These are phyloP conservation scores for Hibiscus mutabilis DNA, from an alignment of 345 rosid genomes.

Conservation along the genomic window DNA sequence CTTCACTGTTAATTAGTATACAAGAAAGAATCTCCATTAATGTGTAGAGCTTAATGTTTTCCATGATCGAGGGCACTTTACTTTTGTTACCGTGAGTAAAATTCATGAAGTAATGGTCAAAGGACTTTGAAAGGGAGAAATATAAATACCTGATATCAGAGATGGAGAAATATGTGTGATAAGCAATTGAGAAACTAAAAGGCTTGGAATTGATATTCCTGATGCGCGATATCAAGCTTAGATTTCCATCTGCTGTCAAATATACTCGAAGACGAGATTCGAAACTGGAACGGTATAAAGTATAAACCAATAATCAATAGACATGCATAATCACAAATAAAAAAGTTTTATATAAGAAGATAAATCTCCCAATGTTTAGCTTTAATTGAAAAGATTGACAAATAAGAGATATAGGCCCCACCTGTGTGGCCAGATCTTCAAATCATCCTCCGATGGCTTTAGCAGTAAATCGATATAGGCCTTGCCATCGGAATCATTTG, in stretches of 20 bases:
- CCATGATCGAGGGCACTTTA: no score
- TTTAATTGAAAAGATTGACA: no score
- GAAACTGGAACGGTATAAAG: constrained; percentile 50
- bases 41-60: background rate
- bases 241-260: constrained; percentile 57
- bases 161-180: constrained; percentile 70
- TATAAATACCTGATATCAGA: constrained; percentile 70
- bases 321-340: background rate
- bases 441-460: constrained; percentile 73
- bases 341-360: background rate
- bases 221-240: constrained; percentile 70
- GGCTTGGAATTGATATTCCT: constrained; percentile 85
- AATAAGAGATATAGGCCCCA: constrained; percentile 6
- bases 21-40: background rate
- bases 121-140: no score
- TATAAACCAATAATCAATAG: background rate
- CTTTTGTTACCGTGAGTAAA: no score
- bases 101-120: no score
- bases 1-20: constrained; percentile 54
- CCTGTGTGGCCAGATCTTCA: constrained; percentile 89
- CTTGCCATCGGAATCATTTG: constrained; percentile 44
- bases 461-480: constrained; percentile 64
- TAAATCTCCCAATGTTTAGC: background rate
- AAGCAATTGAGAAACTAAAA: constrained; percentile 75
- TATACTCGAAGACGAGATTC: constrained; percentile 83